These are phyloP conservation scores for Colletotrichum trifolii DNA, from an alignment of 2,329 filamentous ascomycete species.

Conservation along the genomic window DNA sequence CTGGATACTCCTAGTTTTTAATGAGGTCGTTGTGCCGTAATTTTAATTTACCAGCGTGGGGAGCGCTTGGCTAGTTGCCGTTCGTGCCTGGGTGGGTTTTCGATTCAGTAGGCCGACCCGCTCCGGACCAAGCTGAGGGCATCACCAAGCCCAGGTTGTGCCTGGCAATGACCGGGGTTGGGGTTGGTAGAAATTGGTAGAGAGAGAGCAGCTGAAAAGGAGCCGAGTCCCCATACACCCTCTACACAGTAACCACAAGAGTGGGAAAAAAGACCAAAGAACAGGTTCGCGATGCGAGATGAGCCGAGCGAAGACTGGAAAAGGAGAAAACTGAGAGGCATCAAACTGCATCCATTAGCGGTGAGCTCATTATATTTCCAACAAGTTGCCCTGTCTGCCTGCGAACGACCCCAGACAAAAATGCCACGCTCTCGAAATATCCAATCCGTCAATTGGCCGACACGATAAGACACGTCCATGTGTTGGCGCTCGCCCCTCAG, in stretches of 20 bases:
- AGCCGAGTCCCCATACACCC: not conserved
- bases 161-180: no score
- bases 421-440: constrained; percentile 4
- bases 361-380: constrained; percentile 1
- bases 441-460: constrained; percentile 7
- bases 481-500: constrained; percentile 19
- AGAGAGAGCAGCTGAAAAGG: constrained; percentile 1
- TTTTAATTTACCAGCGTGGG: constrained; percentile 34
- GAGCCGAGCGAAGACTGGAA: not conserved
- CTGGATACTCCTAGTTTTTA: constrained; percentile 9
- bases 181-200: not conserved
- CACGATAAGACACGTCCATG: constrained; percentile 26
- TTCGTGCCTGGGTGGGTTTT: constrained; percentile 29
- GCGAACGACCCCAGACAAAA: not conserved
- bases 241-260: not conserved
- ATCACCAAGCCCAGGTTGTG: constrained; percentile 23
- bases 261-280: not conserved
- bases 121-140: constrained; percentile 25
- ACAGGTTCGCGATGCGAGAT: not conserved
- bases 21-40: constrained; percentile 37
- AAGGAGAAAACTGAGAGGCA: not conserved
- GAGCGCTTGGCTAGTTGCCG: constrained; percentile 29
- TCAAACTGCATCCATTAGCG: constrained; percentile 4
- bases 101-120: constrained; percentile 31
- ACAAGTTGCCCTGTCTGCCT: no score